Base-by-base conservation (phyloP, 179 eudicot species). In the Kewa caespitosa region DNA sequence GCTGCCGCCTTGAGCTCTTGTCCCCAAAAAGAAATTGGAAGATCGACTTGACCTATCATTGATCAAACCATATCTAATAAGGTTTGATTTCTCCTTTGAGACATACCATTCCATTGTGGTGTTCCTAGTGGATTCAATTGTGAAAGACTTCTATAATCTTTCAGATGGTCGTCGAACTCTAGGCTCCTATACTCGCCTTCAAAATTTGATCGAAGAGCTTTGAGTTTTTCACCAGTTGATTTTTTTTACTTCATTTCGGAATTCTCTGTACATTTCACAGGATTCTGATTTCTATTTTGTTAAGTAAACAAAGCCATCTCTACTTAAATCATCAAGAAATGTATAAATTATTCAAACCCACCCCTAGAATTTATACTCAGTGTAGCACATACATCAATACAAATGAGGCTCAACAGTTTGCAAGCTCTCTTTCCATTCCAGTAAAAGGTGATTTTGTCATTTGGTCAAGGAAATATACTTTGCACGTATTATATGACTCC, bases 371-470 rank as follows among this genome's bases (percentile, higher is more conserved):
- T 43, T 2, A 22, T 11, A 43, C 12, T 43, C 50, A 43, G 2
- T 43, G 12, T 2, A 22, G 18, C 50, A 43, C 50, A 43, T 12
- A 43, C 50, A 4, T 43, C 12, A 22, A 22, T 9, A 12, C 1
- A 22, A 11, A 43, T 43, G 18, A 43, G 50, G 2, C 50, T 12
- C 15, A 43, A 43, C n/a, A 55, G 61, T 22, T 55, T 28, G n/a
- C 31, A 20, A 1, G 28, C 61, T 20, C 61, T 55, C n/a, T 55
- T 28, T 9, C 61, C 61, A 20, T 55, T 55, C 7, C 61, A 25
- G 31, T 25, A 55, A 55, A 55, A 23, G 61, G 61, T 55, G 61
- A 55, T 23, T 55, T 55, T 55, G 61, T 55, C 61, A 55, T 55
- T 23, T 55, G 12, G 10, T 28, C 22, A 55, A 55, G 12, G 22